Evolutionary conservation across 352 stramenopile genomes (phyloP), one percentile per base, ranked within the genome.

Genomic region (Phytophthora pisi): DNA sequence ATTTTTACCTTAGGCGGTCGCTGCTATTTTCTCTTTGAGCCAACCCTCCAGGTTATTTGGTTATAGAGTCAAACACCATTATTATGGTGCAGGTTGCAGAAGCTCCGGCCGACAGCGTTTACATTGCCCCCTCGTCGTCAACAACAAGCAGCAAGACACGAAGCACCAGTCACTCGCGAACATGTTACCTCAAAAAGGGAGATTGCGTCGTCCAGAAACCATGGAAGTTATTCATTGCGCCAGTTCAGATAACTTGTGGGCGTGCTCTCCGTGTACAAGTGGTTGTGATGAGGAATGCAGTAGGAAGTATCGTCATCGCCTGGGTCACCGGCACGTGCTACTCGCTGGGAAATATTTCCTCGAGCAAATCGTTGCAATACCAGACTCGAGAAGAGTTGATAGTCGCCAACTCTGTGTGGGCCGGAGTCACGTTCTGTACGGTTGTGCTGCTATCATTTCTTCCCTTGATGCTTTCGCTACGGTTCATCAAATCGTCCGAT

Each of bases 361-460:
- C 43, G n/a, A 9, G 18, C 8, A 50, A 50, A 26, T 26, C 43
- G 3, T 50, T 50, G 2, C 43, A 18, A 28, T 16, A 8, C 28
- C 43, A 50, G 18, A 16, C 43, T 24, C 43, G 43, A 26, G 43
- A 50, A 7, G 6, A 50, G 43, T 26, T 50, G 43, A 50, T 50
- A 15, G 43, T 50, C 43, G 18, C 43, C 43, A 50, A 50, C 18
- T 50, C 43, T 1, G 43, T 50, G 43, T 50, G 43, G 43, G 43
- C 43, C 9, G 43, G 43, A 50, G 18, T 50, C 5, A 15, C 43
- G 8, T 50, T 50, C 28, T 50, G 43, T 26, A 26, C 43, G 18
- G n/a, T 4, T 13, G 43, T 50, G 18, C 43, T 50, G 2, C n/a
- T 50, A 16, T 50, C 43, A 15, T 50, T 26, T 26, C 43, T 50